Conservation (phyloP, 2,329 filamentous ascomycete species). For the Colletotrichum destructivum region DNA sequence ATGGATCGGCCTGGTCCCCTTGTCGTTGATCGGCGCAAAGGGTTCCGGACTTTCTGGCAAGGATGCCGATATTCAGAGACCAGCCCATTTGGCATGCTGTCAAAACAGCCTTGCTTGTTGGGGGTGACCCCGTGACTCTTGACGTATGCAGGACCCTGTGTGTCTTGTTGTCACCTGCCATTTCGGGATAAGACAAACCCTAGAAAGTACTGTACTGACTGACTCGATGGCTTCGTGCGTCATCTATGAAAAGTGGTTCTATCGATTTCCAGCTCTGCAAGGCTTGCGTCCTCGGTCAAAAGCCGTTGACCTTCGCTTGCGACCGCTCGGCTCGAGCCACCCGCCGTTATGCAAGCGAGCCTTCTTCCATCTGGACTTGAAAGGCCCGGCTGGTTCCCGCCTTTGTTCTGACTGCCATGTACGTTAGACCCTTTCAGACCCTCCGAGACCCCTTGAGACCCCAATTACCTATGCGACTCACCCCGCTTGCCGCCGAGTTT, state of each 20-base stretch:
- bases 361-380: not conserved
- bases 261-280: not conserved
- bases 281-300: not conserved
- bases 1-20: not conserved
- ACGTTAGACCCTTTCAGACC: not conserved
- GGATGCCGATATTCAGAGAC: not conserved
- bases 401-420: no score
- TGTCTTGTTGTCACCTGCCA: not conserved
- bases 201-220: not conserved
- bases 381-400: no score
- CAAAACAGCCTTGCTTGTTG: conserved; percentile 1
- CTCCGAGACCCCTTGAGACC: no score
- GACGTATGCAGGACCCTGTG: not conserved
- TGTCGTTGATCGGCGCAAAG: not conserved
- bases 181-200: not conserved
- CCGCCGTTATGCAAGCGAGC: no score
- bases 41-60: no score
- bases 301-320: not conserved
- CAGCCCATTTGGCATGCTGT: conserved; percentile 9
- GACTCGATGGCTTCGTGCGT: not conserved
- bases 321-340: not conserved
- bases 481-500: not conserved
- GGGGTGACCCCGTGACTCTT: not conserved
- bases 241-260: not conserved
- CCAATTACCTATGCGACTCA: no score